Conservation (phyloP, 768 basidiomycete species). For the Boletus bicolor region DNA sequence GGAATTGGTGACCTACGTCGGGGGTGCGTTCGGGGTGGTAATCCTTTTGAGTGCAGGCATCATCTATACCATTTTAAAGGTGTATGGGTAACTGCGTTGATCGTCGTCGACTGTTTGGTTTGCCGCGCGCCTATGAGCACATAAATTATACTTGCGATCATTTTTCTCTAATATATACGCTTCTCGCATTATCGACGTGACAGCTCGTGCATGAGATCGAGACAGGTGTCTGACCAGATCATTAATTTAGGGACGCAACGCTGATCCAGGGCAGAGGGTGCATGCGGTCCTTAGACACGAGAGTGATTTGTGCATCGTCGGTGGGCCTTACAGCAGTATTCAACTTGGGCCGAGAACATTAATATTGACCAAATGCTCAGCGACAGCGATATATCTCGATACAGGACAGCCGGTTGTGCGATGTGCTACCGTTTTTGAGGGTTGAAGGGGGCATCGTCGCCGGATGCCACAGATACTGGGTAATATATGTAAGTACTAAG, state of each 20-base stretch:
- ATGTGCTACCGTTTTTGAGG: too few relatives aligned
- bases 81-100: conserved; percentile 16
- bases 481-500: too few relatives aligned
- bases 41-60: conserved; percentile 23
- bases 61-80: conserved; percentile 24
- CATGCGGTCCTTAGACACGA: not conserved
- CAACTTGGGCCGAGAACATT: not conserved
- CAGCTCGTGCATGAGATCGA: not conserved
- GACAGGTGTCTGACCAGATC: not conserved
- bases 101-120: not conserved
- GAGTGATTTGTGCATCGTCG: too few relatives aligned
- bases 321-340: not conserved
- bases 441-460: too few relatives aligned
- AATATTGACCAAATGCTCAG: not conserved
- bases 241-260: not conserved
- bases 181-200: not conserved
- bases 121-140: not conserved
- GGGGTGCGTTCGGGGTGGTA: conserved; percentile 26
- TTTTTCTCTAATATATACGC: not conserved
- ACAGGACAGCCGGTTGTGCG: not conserved
- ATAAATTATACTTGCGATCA: not conserved
- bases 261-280: not conserved
- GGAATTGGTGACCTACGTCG: conserved; percentile 32
- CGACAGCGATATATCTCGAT: not conserved
- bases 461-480: too few relatives aligned